phyloP scores from a whole-genome alignment of 495 filamentous ascomycete species.

The Oidiodendron maius region DNA sequence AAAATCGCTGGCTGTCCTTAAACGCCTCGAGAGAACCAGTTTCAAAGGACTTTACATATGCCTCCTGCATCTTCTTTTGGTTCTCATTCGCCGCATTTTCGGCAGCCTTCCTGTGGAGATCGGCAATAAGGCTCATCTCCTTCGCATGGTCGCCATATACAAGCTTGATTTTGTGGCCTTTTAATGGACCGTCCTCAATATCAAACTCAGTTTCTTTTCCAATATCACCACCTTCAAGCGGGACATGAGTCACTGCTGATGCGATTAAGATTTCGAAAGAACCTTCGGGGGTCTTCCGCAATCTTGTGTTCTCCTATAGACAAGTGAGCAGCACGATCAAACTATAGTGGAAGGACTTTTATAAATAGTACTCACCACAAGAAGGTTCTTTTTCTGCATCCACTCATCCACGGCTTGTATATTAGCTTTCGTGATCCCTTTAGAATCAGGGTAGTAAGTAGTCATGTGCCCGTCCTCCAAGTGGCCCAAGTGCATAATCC shows the following conservation, averaged over 20 bases:
- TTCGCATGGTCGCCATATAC: constrained; percentile 79
- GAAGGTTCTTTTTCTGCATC: constrained; percentile 65
- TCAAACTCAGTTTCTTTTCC: constrained; percentile 59
- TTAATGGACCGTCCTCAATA: constrained; percentile 53
- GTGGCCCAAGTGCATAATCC: constrained; percentile 81
- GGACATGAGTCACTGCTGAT: constrained; percentile 48
- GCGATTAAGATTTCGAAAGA: constrained; percentile 82
- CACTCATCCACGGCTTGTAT: constrained; percentile 67
- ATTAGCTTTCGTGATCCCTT: constrained; percentile 79
- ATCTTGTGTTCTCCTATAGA: constrained; percentile 74
- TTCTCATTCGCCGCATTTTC: constrained; percentile 76
- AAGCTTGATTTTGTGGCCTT: constrained; percentile 64
- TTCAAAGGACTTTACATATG: constrained; percentile 80
- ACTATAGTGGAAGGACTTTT: neutral
- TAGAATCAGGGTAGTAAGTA: constrained; percentile 87
- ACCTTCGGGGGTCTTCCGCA: constrained; percentile 65
- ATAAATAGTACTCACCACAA: constrained; percentile 22
- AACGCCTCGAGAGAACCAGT: constrained; percentile 80
- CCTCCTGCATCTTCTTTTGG: constrained; percentile 76
- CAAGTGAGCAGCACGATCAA: constrained; percentile 28
- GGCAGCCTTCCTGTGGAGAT: constrained; percentile 63
- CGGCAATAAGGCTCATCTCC: constrained; percentile 75
- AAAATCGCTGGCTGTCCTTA: constrained; percentile 84
- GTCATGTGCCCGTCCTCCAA: constrained; percentile 77
- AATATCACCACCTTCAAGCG: constrained; percentile 59